phyloP scores from a whole-genome alignment of 192 early-diverging fungal genomes.

The Linnemannia schmuckeri region DNA sequence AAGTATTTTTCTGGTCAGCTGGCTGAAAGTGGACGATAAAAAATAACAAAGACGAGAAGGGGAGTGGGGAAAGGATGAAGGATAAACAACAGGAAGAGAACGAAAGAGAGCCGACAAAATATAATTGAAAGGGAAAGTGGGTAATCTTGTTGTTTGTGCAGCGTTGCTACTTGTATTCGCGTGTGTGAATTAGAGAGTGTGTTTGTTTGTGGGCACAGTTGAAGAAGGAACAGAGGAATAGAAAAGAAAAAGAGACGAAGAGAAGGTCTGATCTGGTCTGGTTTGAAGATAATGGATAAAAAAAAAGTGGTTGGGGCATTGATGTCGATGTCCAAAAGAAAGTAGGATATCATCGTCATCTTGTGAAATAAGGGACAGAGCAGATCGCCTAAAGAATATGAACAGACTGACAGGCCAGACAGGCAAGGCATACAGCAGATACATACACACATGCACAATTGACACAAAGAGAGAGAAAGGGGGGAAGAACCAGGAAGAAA shows the following conservation, averaged over 20 bases:
- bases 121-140: neutral
- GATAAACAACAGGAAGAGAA: conserved; percentile 6
- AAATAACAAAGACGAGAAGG: conserved; percentile 5
- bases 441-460: neutral
- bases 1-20: conserved; percentile 1
- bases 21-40: conserved; percentile 8
- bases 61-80: neutral
- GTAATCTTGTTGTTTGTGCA: neutral
- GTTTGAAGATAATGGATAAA: neutral
- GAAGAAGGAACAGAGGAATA: neutral
- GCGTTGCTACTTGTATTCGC: neutral
- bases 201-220: neutral
- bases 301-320: neutral
- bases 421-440: neutral
- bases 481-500: neutral
- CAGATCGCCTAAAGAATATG: neutral
- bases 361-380: neutral
- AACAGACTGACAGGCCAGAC: neutral
- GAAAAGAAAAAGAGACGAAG: neutral
- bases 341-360: neutral
- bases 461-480: neutral
- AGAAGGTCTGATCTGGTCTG: conserved; percentile 5
- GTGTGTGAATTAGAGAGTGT: neutral
- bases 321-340: neutral
- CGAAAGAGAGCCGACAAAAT: conserved; percentile 1